These are phyloP conservation scores for Pleurotus pulmonarius DNA, from an alignment of 768 basidiomycete species.

Conservation along the genomic window DNA sequence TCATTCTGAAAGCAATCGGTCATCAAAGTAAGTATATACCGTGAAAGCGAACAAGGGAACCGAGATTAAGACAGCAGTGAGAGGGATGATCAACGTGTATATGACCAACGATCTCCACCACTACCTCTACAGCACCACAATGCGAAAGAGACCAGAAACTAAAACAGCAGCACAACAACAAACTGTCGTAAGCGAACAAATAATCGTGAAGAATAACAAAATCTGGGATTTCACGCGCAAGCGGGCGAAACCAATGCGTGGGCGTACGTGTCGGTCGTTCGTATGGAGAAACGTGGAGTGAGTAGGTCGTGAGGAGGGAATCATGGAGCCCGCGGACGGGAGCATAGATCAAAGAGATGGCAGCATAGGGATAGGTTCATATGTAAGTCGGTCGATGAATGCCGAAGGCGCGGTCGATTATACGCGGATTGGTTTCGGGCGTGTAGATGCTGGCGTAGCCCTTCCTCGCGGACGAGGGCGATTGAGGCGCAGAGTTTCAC, in stretches of 20 bases:
- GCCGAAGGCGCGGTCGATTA: not conserved
- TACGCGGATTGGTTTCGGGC: conserved; percentile 31
- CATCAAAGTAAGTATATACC: conserved; percentile 1
- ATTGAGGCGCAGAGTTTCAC: conserved; percentile 43
- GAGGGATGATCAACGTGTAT: not conserved
- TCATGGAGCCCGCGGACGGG: not conserved
- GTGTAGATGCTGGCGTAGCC: conserved; percentile 38
- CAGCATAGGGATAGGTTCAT: not conserved
- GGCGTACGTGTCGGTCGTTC: too few species aligned
- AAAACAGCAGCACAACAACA: not conserved
- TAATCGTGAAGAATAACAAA: not conserved
- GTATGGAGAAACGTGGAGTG: not conserved
- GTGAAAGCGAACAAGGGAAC: not conserved
- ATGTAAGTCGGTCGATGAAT: conserved; percentile 22
- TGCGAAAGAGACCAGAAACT: not conserved
- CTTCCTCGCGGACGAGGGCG: conserved; percentile 49
- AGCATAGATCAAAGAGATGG: not conserved
- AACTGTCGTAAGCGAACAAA: too few species aligned
- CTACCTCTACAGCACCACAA: too few species aligned
- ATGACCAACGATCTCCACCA: not conserved
- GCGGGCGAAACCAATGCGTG: too few species aligned
- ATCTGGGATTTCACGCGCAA: not conserved
- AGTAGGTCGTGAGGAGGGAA: not conserved
- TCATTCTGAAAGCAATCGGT: not conserved
- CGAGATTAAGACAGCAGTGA: not conserved